Conservation (phyloP, 2,329 filamentous ascomycete genomes). For the Fusarium bulbicola region DNA sequence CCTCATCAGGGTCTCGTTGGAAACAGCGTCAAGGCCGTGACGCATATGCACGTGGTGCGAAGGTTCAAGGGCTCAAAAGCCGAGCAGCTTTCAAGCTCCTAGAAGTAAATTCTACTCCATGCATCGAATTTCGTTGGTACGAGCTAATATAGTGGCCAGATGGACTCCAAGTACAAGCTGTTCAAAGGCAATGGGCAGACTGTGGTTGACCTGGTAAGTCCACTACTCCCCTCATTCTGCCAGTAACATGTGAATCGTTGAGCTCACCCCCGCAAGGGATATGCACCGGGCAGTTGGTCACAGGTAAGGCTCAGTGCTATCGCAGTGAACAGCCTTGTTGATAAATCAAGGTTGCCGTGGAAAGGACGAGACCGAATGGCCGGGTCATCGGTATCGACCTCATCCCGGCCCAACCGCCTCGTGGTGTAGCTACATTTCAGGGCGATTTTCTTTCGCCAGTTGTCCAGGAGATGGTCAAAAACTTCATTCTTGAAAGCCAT, state of each 20-base stretch:
- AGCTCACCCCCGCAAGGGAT: constrained; percentile 64
- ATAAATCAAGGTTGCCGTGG: constrained; percentile 74
- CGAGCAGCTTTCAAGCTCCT: constrained; percentile 93
- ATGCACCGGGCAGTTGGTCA: constrained; percentile 79
- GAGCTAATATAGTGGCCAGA: constrained; percentile 56
- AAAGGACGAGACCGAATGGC: constrained; percentile 78
- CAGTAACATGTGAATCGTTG: not conserved
- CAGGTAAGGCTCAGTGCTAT: constrained; percentile 57
- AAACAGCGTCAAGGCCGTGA: constrained; percentile 81
- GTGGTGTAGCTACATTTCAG: constrained; percentile 92
- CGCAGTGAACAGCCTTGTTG: not conserved
- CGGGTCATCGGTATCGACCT: constrained; percentile 92
- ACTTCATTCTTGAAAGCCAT: constrained; percentile 73
- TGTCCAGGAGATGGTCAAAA: constrained; percentile 80
- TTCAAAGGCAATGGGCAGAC: constrained; percentile 80
- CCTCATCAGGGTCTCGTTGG: constrained; percentile 79
- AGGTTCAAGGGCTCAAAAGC: constrained; percentile 83
- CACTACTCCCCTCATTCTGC: not conserved
- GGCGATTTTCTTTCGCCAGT: constrained; percentile 85
- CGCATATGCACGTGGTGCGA: constrained; percentile 76
- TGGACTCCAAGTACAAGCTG: constrained; percentile 82
- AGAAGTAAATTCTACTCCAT: constrained; percentile 63
- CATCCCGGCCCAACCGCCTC: constrained; percentile 89
- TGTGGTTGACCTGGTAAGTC: constrained; percentile 83
- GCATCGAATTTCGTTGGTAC: no score